phyloP scores from a whole-genome alignment of 805 yeast genomes.

The Nakazawaea populi region DNA sequence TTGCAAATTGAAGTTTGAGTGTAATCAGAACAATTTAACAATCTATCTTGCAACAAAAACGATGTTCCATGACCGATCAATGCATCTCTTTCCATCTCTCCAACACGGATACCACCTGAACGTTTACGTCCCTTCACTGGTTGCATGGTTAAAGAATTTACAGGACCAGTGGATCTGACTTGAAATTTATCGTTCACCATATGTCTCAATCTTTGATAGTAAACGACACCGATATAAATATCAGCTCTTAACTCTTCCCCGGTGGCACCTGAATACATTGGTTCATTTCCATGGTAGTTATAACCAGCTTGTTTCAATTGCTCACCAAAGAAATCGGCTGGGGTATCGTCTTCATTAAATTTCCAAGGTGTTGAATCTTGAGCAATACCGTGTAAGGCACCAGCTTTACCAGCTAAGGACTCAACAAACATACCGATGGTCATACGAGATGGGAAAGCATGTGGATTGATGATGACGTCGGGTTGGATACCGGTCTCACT shows the following conservation, averaged over 20 bases:
- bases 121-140: conserved; percentile 99
- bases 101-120: conserved; percentile 98
- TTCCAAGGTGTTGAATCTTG: conserved; percentile 98
- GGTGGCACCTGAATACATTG: conserved; percentile 97
- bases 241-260: conserved; percentile 97
- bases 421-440: conserved; percentile 99
- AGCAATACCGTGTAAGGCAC: conserved; percentile 95
- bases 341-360: conserved; percentile 86
- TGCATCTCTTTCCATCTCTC: conserved; percentile 99
- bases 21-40: conserved; percentile 92
- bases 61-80: conserved; percentile 98
- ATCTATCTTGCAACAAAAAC: conserved; percentile 87
- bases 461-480: conserved; percentile 96
- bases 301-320: conserved; percentile 85
- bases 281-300: conserved; percentile 97
- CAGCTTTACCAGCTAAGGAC: conserved; percentile 97
- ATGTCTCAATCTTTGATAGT: conserved; percentile 96
- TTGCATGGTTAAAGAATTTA: conserved; percentile 94
- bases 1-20: conserved; percentile 88
- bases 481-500: conserved; percentile 96
- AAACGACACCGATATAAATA: conserved; percentile 94
- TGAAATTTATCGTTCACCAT: conserved; percentile 99
- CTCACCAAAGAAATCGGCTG: conserved; percentile 96
- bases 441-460: conserved; percentile 99
- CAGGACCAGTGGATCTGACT: conserved; percentile 98